Base-by-base conservation (phyloP, 371 early-diverging fungal species). In the Paraphysoderma sedebokerense region DNA sequence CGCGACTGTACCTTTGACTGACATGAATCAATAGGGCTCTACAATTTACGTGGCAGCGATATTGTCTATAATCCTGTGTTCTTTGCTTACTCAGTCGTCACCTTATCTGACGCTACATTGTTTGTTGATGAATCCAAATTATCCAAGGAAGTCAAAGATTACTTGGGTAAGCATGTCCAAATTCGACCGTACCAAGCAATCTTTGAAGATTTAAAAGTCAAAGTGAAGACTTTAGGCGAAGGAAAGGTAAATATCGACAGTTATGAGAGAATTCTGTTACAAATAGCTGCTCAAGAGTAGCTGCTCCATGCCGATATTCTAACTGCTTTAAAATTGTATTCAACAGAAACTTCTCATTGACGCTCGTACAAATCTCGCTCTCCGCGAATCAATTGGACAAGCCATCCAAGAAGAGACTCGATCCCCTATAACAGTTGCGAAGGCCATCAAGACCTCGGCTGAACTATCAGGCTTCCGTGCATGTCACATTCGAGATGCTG, bases 21-120 rank as follows among this genome's bases (percentile, higher is more conserved):
- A 23, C 59, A 65, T 24, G 57, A 58, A 13, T n/a, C n/a, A 56
- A 30, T 34, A 70, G 65, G 98, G 98, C 64, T 99, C 41, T 87
- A 92, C 58, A 98, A 98, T 60, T 66, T 98, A 53, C 81, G 99
- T 52, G 99, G 98, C n/a, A 81, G 76, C 7, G 99, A 99, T 61
- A 87, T 99, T 42, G 70, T 73, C 27, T 98, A 83, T 69, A 98
- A 97, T 63, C 97, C 98, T 1, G 91, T 98, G 8, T 98, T 99
- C 64, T 95, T 89, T 60, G 65, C 96, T 3, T 98, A 92, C 60
- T 76, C 85, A 5, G 50, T 85, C 19, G 63, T 99, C 27, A 82
- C 92, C 12, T 54, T 60, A 39, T 62, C 70, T 31, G 62, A 69
- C 6, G 74, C 70, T 29, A 66, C 67, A 33, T 72, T 99, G 1